A percentile compares a stretch with the other conserved stretches of the same genome.
These are phyloP conservation scores for Diaporthe australafricana DNA, from an alignment of 2,329 filamentous ascomycete genomes.

Conservation along the genomic window DNA sequence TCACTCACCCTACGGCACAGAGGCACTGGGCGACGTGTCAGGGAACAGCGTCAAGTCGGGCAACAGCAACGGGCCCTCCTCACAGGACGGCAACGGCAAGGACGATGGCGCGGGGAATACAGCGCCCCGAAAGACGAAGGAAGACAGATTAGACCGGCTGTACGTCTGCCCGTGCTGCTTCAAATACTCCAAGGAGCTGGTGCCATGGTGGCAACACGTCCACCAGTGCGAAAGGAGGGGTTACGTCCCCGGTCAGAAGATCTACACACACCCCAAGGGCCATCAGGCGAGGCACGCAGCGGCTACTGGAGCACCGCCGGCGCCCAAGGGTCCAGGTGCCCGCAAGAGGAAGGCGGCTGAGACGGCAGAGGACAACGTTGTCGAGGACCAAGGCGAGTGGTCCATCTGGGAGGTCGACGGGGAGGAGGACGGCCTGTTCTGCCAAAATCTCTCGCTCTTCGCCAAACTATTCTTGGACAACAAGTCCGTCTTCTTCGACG, in stretches of 20 bases:
- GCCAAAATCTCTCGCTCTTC: conserved; percentile 95
- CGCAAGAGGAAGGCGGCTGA: conserved; percentile 51
- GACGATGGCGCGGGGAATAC: conserved; percentile 42
- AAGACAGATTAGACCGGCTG: conserved; percentile 71
- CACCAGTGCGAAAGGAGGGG: conserved; percentile 65
- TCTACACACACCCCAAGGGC: conserved; percentile 75
- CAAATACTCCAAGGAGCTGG: conserved; percentile 81
- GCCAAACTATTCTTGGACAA: conserved; percentile 98
- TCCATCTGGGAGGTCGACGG: conserved; percentile 95
- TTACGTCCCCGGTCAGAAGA: conserved; percentile 72
- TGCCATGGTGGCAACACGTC: conserved; percentile 69
- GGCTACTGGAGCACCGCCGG: conserved; percentile 40
- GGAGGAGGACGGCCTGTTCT: conserved; percentile 86
- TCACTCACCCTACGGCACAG: conserved; percentile 88
- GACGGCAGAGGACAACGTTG: conserved; percentile 52
- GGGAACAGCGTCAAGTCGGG: conserved; percentile 44
- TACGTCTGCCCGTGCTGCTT: conserved; percentile 96
- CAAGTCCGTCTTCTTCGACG: conserved; percentile 98
- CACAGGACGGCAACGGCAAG: conserved; percentile 41
- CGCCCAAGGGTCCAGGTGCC: conserved; percentile 43
- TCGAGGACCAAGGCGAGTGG: conserved; percentile 76
- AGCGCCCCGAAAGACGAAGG: conserved; percentile 32
- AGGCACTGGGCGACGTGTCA: conserved; percentile 65
- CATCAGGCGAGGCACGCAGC: conserved; percentile 52
- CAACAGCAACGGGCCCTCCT: conserved; percentile 48